A percentile compares a stretch with the other conserved stretches of the same genome.
Evolutionary conservation across 345 rosid species (phyloP).

Genomic region (Physaria fendleri): DNA sequence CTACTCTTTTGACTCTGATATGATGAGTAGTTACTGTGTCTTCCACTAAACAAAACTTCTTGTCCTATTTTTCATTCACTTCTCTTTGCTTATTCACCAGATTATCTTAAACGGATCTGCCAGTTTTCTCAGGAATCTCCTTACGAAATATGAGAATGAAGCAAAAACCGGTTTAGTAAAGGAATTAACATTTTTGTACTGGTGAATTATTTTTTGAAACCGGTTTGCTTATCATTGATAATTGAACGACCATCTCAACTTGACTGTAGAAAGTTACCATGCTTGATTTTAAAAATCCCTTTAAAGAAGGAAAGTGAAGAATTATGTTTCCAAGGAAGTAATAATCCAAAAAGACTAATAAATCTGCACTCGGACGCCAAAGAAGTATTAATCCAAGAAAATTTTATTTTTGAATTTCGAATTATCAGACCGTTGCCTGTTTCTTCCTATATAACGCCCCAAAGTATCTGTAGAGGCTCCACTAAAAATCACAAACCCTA

Average conservation of each 20-base stretch:
- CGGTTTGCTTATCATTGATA: not conserved
- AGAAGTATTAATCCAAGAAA: not conserved
- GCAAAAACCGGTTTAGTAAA: conserved; percentile 12
- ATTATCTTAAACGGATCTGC: not conserved
- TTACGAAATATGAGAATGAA: too few species aligned
- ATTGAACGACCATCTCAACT: not conserved
- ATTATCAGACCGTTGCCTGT: conserved; percentile 5
- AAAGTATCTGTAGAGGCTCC: conserved; percentile 6
- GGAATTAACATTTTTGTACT: not conserved
- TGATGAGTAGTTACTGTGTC: not conserved
- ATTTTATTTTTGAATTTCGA: conserved; percentile 18
- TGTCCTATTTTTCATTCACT: not conserved
- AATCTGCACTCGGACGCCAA: not conserved
- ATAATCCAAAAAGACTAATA: not conserved
- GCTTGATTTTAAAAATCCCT: not conserved
- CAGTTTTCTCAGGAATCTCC: too few species aligned
- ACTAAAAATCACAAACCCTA: not conserved
- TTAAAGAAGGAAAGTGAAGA: not conserved
- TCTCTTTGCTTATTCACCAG: not conserved
- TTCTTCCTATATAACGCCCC: not conserved
- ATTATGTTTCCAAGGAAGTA: not conserved
- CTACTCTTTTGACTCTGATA: not conserved
- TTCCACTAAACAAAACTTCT: not conserved
- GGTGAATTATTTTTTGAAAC: not conserved
- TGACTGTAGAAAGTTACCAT: too few species aligned